Base-by-base conservation (phyloP, 805 yeast species). In the Ogataea angusta region DNA sequence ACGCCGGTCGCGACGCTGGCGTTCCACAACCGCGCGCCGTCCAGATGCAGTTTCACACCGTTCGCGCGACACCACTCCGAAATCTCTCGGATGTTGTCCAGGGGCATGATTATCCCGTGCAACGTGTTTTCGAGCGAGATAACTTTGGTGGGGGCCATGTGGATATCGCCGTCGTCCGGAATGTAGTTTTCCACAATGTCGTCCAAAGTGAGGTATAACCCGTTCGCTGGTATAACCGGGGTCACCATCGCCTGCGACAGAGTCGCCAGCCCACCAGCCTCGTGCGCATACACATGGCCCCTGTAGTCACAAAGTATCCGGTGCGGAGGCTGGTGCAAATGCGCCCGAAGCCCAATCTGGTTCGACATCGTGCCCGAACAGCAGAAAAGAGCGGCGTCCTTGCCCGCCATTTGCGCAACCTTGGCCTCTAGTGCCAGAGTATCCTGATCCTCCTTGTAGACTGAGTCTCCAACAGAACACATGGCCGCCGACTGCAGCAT, bases 21-120 rank as follows among this genome's bases (percentile, higher is more conserved):
- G 59, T 85, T 85, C 86, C 89, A 87, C 40, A 89, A 66, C 52
- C 96, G 75, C 10, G 96, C 96, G 46, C 96, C 96, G 60, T 89
- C 96, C 53, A 89, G 76, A 57, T 89, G 96, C 52, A 88, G 63
- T 45, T 69, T 73, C 42, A 85, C 67, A 42, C 69, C 71, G 53
- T 82, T 72, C 23, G 66, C 76, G 42, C 70, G 68, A 47, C 90
- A 85, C 72, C 84, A 88, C 31, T 64, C 72, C 23, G 82, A 72
- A 51, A 89, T 88, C 42, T 76, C 74, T 42, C 66, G 66, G 39
- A 89, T 71, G 59, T 87, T 95, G 19, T 82, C 89, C 34, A 80
- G 51, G 6, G 96, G 96, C 62, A 75, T 73, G 31, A 88, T 64
- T 32, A 82, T 73, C 27, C 96, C 96, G 49, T 85, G 89, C 32